phyloP scores from a whole-genome alignment of 1,284 basidiomycete species.

The Trichosporon sp. region DNA sequence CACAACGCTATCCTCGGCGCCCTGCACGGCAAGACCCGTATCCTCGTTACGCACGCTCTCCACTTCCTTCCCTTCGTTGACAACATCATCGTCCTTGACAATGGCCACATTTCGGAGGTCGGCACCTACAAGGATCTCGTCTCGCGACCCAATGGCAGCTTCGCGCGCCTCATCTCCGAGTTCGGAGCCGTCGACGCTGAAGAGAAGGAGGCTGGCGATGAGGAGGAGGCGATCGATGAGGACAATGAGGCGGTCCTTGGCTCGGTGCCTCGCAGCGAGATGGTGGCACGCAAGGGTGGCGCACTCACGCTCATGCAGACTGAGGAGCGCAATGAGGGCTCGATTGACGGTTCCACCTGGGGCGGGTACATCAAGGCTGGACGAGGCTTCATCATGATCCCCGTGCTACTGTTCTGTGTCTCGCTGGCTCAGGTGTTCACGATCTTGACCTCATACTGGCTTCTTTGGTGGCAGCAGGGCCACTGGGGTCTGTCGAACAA shows the following conservation, averaged over 20 bases:
- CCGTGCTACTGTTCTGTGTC: conserved; percentile 48
- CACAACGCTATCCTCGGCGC: conserved; percentile 69
- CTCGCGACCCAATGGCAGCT: conserved; percentile 55
- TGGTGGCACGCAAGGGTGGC: conserved; percentile 35
- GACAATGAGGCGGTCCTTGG: conserved; percentile 14
- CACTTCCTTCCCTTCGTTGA: conserved; percentile 50
- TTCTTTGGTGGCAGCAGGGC: conserved; percentile 72
- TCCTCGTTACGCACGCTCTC: conserved; percentile 57
- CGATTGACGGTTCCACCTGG: conserved; percentile 38
- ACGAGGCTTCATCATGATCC: conserved; percentile 50
- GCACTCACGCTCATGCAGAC: conserved; percentile 49
- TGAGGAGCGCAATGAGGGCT: conserved; percentile 47
- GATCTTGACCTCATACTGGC: conserved; percentile 50
- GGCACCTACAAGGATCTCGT: conserved; percentile 70
- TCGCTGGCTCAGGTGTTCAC: conserved; percentile 41
- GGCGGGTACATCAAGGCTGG: conserved; percentile 52
- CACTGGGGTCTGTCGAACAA: conserved; percentile 35
- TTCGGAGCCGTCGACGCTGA: conserved; percentile 57
- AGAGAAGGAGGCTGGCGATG: conserved; percentile 45
- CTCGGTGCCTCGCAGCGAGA: conserved; percentile 31
- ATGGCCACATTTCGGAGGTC: conserved; percentile 68
- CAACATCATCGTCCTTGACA: conserved; percentile 52
- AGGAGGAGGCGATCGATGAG: conserved; percentile 41
- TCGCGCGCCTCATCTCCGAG: conserved; percentile 64
- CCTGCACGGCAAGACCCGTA: conserved; percentile 63